Conservation (phyloP, 176 grass and related monocot species). For the Paspalum vaginatum region DNA sequence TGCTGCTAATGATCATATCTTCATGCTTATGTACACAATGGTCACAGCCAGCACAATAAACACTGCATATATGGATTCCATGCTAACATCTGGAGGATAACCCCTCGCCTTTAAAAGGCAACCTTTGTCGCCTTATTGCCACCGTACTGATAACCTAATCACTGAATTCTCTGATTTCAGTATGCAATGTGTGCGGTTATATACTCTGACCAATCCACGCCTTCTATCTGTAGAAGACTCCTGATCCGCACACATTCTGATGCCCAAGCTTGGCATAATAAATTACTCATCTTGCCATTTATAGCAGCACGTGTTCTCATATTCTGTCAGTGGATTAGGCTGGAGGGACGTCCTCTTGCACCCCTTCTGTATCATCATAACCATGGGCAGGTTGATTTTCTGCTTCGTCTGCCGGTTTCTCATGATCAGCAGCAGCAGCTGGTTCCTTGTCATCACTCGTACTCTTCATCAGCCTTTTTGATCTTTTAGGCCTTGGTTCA, state of each 20-base stretch:
- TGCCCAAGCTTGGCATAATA: conserved; percentile 17
- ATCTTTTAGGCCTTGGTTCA: conserved; percentile 72
- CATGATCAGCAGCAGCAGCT: conserved; percentile 17
- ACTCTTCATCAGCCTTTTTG: conserved; percentile 63
- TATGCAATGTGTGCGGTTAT: conserved; percentile 33
- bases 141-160: background rate
- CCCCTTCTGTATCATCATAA: conserved; percentile 29
- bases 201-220: conserved; percentile 3
- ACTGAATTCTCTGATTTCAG: conserved; percentile 7
- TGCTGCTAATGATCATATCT: conserved; percentile 18
- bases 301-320: conserved; percentile 25
- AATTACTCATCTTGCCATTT: conserved; percentile 20
- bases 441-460: conserved; percentile 50
- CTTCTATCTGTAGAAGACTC: conserved; percentile 20
- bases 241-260: background rate
- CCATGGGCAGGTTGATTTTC: conserved; percentile 28
- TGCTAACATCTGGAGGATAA: conserved; percentile 1
- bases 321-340: conserved; percentile 17
- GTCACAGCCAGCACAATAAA: conserved; percentile 31
- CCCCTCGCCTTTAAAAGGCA: background rate
- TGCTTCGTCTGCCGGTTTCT: conserved; percentile 33
- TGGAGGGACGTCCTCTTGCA: conserved; percentile 12
- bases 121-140: conserved; percentile 3
- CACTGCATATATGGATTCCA: background rate
- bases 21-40: conserved; percentile 52